Evolutionary conservation across 805 yeast genomes (phyloP).

Genomic region (Starmerella sp.): DNA sequence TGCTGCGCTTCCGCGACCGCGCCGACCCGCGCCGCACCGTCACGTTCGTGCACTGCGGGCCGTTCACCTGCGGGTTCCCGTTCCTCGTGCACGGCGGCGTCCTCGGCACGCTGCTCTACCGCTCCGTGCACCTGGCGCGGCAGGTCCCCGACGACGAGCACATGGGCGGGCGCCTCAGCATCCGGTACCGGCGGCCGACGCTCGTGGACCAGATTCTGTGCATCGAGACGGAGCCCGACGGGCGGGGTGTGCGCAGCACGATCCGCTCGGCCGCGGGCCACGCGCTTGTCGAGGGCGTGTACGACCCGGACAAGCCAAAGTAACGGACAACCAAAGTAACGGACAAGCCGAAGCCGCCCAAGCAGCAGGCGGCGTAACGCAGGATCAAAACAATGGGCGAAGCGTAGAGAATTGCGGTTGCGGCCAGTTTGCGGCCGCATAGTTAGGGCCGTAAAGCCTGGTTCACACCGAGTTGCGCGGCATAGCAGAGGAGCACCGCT

Average conservation of each 20-base stretch:
- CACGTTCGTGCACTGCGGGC: constrained; percentile 65
- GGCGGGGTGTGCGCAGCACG: not conserved
- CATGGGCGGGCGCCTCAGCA: constrained; percentile 25
- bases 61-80: constrained; percentile 74
- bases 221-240: constrained; percentile 37
- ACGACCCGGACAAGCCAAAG: not conserved
- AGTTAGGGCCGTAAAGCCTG: no score
- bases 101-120: constrained; percentile 57
- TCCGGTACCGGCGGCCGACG: constrained; percentile 57
- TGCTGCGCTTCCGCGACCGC: constrained; percentile 59
- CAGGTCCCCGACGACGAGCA: constrained; percentile 23
- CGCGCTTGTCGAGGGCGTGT: not conserved
- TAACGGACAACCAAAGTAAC: no score
- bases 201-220: constrained; percentile 67
- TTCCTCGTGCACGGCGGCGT: constrained; percentile 83
- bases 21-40: constrained; percentile 46
- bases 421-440: no score
- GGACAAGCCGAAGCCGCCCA: no score
- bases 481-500: no score
- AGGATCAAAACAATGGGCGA: no score
- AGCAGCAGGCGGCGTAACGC: no score
- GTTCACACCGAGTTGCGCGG: no score
- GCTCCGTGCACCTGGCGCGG: constrained; percentile 57
- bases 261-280: not conserved
- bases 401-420: no score